phyloP scores from a whole-genome alignment of 2,329 filamentous ascomycete genomes.

The Aureobasidium sp. region DNA sequence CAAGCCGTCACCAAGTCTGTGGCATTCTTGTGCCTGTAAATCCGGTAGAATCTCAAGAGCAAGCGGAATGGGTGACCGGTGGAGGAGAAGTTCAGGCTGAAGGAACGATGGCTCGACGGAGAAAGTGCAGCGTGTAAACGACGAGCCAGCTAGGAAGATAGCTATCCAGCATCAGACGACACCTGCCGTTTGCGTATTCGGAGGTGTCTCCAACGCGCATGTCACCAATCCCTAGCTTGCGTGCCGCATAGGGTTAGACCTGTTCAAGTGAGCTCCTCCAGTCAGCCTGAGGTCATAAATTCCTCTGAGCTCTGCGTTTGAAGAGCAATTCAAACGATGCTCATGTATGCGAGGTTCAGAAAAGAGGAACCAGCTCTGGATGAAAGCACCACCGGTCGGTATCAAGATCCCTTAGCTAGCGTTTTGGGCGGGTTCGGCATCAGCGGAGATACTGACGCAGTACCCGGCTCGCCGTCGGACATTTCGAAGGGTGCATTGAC shows the following conservation, averaged over 20 bases:
- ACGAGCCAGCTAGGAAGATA: not conserved
- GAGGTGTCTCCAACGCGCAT: not conserved
- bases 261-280: not conserved
- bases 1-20: not conserved
- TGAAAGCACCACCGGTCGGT: not conserved
- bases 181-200: not conserved
- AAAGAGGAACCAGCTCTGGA: not conserved
- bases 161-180: not conserved
- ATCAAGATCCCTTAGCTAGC: not conserved
- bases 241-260: not conserved
- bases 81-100: constrained; percentile 5
- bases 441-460: not conserved
- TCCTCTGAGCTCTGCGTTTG: not conserved
- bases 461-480: not conserved
- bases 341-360: not conserved
- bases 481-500: constrained; percentile 7
- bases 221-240: not conserved
- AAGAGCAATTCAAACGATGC: not conserved
- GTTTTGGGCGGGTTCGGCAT: constrained; percentile 1
- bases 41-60: not conserved
- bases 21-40: not conserved
- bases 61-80: not conserved
- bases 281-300: no score
- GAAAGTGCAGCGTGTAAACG: not conserved
- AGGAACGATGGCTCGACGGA: constrained; percentile 5